phyloP scores from a whole-genome alignment of 176 grass and related monocot species.

The Oryza meridionalis region DNA sequence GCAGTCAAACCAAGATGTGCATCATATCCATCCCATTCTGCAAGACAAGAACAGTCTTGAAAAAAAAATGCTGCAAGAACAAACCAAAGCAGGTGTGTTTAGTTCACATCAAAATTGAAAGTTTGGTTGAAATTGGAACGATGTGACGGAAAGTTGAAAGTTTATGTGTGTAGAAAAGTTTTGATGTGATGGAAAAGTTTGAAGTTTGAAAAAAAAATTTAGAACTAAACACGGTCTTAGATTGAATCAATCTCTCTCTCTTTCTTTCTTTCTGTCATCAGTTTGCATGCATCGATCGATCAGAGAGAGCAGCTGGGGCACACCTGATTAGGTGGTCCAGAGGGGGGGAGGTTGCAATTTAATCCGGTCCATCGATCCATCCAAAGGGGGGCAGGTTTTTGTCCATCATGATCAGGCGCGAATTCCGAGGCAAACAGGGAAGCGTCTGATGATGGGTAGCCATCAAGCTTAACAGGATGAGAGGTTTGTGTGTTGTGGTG shows the following conservation, averaged over 20 bases:
- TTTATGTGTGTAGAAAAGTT: too few relatives aligned
- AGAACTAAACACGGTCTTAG: background rate
- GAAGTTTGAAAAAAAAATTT: too few relatives aligned
- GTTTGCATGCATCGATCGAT: slow-evolving; percentile 12
- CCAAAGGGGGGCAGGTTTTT: slow-evolving; percentile 19
- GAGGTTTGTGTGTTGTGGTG: background rate
- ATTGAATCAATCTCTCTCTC: background rate
- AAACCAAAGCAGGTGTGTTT: too few relatives aligned
- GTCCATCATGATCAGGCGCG: slow-evolving; percentile 4
- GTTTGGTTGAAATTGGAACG: too few relatives aligned
- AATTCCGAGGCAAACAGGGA: background rate
- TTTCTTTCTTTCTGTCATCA: background rate
- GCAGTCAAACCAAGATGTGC: background rate
- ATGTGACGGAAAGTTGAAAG: too few relatives aligned
- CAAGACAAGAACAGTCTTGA: background rate
- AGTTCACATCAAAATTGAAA: too few relatives aligned
- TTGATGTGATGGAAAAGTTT: too few relatives aligned
- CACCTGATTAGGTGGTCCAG: slow-evolving; percentile 33
- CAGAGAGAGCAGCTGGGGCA: background rate
- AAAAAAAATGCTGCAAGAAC: background rate
- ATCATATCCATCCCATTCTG: background rate
- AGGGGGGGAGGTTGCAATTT: background rate
- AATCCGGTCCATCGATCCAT: background rate
- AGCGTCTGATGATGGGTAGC: background rate
- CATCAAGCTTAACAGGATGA: background rate